These are phyloP conservation scores for Rhodomyrtus psidioides DNA, from an alignment of 441 rosid species.

Conservation along the genomic window DNA sequence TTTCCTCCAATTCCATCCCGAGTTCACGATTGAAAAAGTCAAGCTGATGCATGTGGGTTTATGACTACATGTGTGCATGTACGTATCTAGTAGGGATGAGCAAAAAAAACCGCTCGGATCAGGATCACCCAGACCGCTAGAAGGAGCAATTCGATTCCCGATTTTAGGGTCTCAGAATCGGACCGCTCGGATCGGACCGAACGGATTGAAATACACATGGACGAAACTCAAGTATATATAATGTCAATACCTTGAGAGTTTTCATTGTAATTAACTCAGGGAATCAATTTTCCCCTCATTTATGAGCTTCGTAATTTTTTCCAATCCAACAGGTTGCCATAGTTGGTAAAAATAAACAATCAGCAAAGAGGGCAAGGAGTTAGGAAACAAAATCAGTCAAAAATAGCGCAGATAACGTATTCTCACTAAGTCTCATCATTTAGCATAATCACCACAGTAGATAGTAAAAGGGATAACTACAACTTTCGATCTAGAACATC, in stretches of 20 bases:
- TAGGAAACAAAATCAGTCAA: background rate
- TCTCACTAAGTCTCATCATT: background rate
- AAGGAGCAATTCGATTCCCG: too few relatives aligned
- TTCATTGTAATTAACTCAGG: slow-evolving; percentile 94
- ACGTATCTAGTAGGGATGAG: too few relatives aligned
- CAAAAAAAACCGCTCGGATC: too few relatives aligned
- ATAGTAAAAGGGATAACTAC: background rate
- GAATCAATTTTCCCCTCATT: slow-evolving; percentile 92
- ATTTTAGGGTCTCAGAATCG: too few relatives aligned
- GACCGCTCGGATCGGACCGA: too few relatives aligned
- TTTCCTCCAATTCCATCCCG: background rate
- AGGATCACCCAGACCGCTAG: too few relatives aligned
- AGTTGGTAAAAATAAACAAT: background rate
- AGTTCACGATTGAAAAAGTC: too few relatives aligned
- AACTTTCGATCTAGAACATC: background rate
- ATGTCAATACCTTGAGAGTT: slow-evolving; percentile 67
- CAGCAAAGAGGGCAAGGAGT: background rate
- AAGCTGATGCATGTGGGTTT: background rate
- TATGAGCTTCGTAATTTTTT: slow-evolving; percentile 82
- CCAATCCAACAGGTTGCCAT: slow-evolving; percentile 90
- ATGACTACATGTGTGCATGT: background rate
- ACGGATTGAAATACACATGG: background rate
- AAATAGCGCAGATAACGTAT: background rate
- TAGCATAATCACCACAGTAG: background rate
- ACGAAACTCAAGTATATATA: background rate